Evolutionary conservation across 1,284 basidiomycete species (phyloP).

Genomic region (Ganoderma lucidum): DNA sequence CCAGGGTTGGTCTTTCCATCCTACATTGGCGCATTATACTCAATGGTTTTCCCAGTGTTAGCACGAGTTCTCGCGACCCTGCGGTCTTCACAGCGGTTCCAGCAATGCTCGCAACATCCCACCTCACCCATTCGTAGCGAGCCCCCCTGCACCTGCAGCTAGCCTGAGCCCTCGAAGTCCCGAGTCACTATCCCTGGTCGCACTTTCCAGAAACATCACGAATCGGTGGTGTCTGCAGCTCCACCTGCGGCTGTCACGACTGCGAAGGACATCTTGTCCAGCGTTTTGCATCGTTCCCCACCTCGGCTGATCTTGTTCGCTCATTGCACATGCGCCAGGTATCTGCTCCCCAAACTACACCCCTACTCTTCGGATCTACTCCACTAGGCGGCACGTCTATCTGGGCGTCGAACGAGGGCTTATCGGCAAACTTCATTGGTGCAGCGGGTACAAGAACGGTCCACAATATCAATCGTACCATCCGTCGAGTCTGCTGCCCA

Average conservation of each 20-base stretch:
- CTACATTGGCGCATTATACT: background rate
- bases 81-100: constrained; percentile 22
- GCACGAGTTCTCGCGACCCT: constrained; percentile 23
- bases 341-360: constrained; percentile 38
- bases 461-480: constrained; percentile 18
- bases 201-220: constrained; percentile 9
- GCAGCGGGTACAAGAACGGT: constrained; percentile 20
- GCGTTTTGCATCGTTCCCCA: constrained; percentile 45
- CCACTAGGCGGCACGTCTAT: constrained; percentile 38
- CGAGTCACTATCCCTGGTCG: constrained; percentile 27
- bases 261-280: constrained; percentile 68
- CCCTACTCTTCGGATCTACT: constrained; percentile 42
- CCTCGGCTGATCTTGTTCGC: constrained; percentile 25
- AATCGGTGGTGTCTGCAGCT: constrained; percentile 20
- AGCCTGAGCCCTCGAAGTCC: constrained; percentile 25
- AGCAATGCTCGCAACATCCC: constrained; percentile 21
- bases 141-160: constrained; percentile 19
- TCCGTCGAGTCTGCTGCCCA: constrained; percentile 10
- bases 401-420: constrained; percentile 39
- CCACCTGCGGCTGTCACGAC: constrained; percentile 49
- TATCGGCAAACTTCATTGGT: constrained; percentile 22
- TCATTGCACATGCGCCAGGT: constrained; percentile 39
- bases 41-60: constrained; percentile 15
- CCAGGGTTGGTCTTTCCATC: constrained; percentile 52
- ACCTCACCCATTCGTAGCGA: constrained; percentile 20